Percentiles rank a stretch among this genome's conserved stretches.
These are phyloP conservation scores for Tylopilus sp. DNA, from an alignment of 768 basidiomycete species.

Conservation along the genomic window DNA sequence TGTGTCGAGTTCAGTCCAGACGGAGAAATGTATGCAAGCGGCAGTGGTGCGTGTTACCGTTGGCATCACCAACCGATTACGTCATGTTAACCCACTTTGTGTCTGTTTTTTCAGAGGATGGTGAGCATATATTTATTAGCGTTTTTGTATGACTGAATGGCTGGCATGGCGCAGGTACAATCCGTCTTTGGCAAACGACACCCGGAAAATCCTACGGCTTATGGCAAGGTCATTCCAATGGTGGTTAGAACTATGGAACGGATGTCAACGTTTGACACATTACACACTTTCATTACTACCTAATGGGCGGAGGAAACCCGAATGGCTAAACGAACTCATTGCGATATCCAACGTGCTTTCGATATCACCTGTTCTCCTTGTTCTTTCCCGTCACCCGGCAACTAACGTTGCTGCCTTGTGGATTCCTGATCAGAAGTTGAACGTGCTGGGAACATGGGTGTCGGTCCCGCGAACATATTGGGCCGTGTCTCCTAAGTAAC, in stretches of 20 bases:
- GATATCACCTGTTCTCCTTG: no score
- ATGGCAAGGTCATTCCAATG: conserved; percentile 67
- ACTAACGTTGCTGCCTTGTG: no score
- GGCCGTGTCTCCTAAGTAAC: no score
- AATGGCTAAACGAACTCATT: no score
- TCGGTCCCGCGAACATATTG: no score
- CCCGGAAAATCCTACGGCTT: conserved; percentile 91
- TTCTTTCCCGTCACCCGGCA: no score
- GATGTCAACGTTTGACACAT: conserved; percentile 6
- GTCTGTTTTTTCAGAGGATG: conserved; percentile 56
- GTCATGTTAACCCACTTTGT: conserved; percentile 2
- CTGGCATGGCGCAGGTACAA: conserved; percentile 59
- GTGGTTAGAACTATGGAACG: conserved; percentile 22
- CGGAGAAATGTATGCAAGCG: conserved; percentile 96
- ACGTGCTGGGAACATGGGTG: no score
- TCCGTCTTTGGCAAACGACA: conserved; percentile 96
- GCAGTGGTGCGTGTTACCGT: conserved; percentile 68
- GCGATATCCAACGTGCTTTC: no score
- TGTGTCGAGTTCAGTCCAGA: conserved; percentile 93
- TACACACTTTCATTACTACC: conserved; percentile 3
- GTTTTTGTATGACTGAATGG: conserved; percentile 4
- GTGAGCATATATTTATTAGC: conserved; percentile 36
- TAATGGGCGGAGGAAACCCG: no score
- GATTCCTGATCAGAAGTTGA: no score
- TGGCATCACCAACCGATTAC: conserved; percentile 9